Evolutionary conservation across 306 rosid genomes (phyloP), one percentile per base, ranked within the genome.

Genomic region (Abrus precatorius): DNA sequence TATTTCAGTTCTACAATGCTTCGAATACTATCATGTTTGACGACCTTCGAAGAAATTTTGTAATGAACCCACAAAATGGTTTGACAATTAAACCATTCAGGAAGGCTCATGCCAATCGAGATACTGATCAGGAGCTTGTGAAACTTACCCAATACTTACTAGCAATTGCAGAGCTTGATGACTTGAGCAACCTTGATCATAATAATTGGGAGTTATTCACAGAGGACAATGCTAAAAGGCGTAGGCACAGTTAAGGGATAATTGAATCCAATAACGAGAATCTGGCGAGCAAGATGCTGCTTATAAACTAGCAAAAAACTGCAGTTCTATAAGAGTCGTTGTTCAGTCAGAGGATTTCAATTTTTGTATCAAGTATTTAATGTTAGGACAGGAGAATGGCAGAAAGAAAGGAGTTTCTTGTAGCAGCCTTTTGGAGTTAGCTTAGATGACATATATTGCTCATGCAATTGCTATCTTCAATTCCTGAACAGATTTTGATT

Each of bases 21-120:
- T 88, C 86, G 62, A 95, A 95, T 79, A 93, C 97, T 74, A 92
- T 90, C 69, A 95, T 95, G 98, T 89, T 95, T 68, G 99, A 95
- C 45, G 98, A 95, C 85, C 90, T 95, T 70, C 75, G 96, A 74
- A 90, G 98, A 84, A 95, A 95, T 86, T 95, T 89, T 85, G 98
- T 90, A 83, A 95, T 95, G 99, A 95, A 95, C 81, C 99, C 99
- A 8, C 98, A 93, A 77, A 95, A 93, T 81, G 98, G 99, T 53
- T 87, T 95, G 92, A 86, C 48, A 52, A 91, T 95, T 84, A 95
- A 79, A 87, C 99, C 99, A 75, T 95, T 95, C 90, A 93, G 88
- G 97, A 93, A 90, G 93, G 99, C 99, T 72, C 97, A 95, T 93
- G 85, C 94, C 11, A 93, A 84, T 84, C 90, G 97, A 14, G 92